Evolutionary conservation across 179 eudicot genomes (phyloP).

Genomic region (Actinidia polygama): DNA sequence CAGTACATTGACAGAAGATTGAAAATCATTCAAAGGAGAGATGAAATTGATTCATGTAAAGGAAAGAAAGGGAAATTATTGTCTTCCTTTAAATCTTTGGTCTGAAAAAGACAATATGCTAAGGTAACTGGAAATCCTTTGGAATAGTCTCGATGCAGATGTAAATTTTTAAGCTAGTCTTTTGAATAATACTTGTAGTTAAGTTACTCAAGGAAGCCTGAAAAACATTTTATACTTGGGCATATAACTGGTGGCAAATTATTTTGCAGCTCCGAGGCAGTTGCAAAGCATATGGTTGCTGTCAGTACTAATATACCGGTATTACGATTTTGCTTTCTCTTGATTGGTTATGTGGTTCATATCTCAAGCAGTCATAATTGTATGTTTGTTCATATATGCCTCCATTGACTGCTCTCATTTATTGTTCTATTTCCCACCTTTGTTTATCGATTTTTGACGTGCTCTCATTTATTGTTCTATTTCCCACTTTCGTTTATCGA

Average conservation of each 20-base stretch:
- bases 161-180: background rate
- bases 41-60: background rate
- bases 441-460: background rate
- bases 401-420: background rate
- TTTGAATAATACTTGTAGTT: background rate
- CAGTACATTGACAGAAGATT: background rate
- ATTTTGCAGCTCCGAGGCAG: constrained; percentile 78
- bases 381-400: background rate
- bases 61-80: background rate
- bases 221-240: background rate
- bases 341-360: background rate
- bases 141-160: background rate
- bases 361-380: background rate
- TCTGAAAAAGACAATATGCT: background rate
- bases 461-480: background rate
- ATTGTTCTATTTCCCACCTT: background rate
- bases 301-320: constrained; percentile 97
- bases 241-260: background rate
- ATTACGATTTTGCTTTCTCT: constrained; percentile 20
- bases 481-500: too few relatives aligned
- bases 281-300: constrained; percentile 99
- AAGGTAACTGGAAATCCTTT: background rate
- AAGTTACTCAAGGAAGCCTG: background rate
- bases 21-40: background rate
- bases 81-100: background rate